These are phyloP conservation scores for Zymoseptoria passerinii DNA, from an alignment of 2,329 filamentous ascomycete species.

Conservation along the genomic window DNA sequence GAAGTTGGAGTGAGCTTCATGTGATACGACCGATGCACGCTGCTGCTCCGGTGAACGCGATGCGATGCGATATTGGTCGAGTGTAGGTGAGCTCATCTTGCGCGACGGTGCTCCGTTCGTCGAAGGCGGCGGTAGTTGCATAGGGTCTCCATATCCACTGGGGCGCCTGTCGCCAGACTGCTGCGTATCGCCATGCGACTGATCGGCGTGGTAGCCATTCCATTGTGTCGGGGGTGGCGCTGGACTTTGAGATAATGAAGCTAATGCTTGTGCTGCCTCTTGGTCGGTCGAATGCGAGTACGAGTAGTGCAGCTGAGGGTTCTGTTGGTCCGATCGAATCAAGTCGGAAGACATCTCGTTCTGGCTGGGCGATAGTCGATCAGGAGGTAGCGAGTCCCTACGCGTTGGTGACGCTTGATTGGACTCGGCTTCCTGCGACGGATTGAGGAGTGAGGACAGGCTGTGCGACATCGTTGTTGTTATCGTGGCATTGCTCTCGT, in stretches of 20 bases:
- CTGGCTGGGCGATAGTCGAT: constrained; percentile 4
- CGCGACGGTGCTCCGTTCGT: constrained; percentile 21
- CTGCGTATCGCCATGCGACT: constrained; percentile 11
- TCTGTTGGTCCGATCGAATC: constrained; percentile 9
- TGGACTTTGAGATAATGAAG: constrained; percentile 21
- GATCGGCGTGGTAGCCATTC: constrained; percentile 14
- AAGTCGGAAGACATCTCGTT: constrained; percentile 15
- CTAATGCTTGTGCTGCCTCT: constrained; percentile 34
- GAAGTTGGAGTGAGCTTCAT: constrained; percentile 25
- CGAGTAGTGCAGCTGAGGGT: constrained; percentile 5
- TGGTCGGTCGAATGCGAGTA: constrained; percentile 22
- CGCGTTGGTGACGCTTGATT: constrained; percentile 11
- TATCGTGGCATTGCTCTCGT: constrained; percentile 11
- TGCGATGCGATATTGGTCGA: constrained; percentile 41
- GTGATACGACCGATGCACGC: constrained; percentile 28
- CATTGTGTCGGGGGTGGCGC: constrained; percentile 18
- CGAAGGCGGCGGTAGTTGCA: constrained; percentile 34
- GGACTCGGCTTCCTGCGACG: constrained; percentile 18
- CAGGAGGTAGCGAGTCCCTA: constrained; percentile 14
- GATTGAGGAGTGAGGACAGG: constrained; percentile 32
- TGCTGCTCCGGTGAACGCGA: constrained; percentile 39
- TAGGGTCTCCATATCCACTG: constrained; percentile 31
- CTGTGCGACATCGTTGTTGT: constrained; percentile 19
- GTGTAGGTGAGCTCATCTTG: constrained; percentile 36
- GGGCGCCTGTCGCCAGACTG: constrained; percentile 19